Evolutionary conservation across 2,329 filamentous ascomycete genomes (phyloP).

Genomic region (Herpotrichia juniperi): DNA sequence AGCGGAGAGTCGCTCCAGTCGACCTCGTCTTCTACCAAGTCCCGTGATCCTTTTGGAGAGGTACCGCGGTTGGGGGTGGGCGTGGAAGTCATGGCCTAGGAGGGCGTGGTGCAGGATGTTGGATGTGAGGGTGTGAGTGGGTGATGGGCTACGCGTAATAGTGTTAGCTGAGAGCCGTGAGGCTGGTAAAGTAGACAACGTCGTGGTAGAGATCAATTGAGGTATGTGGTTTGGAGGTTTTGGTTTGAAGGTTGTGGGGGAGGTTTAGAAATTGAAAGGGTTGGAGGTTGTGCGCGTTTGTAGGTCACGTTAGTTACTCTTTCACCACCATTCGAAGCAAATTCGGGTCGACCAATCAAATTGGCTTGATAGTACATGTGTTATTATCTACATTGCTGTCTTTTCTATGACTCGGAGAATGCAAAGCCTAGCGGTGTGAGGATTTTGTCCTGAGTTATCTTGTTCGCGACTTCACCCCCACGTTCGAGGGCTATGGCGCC

Average conservation of each 20-base stretch:
- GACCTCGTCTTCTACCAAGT: constrained; percentile 2
- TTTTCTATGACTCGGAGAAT: constrained; percentile 16
- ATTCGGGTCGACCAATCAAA: neutral
- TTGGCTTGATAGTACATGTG: neutral
- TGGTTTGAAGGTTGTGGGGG: neutral
- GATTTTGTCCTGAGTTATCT: constrained; percentile 77
- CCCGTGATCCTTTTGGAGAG: neutral
- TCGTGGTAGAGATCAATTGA: too few species aligned
- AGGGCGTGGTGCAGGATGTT: too few species aligned
- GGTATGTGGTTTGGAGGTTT: too few species aligned
- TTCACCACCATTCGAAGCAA: too few species aligned
- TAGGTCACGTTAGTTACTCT: neutral
- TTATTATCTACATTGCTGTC: neutral
- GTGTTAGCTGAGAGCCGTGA: too few species aligned
- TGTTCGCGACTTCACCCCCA: constrained; percentile 77
- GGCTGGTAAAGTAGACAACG: too few species aligned
- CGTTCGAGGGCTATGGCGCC: constrained; percentile 89
- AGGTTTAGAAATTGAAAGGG: too few species aligned
- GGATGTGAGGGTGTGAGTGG: too few species aligned
- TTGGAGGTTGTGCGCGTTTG: too few species aligned
- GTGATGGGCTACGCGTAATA: too few species aligned
- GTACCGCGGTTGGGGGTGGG: neutral
- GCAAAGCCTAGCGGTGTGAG: constrained; percentile 56
- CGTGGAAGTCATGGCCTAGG: neutral
- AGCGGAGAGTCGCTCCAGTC: constrained; percentile 4